phyloP scores from a whole-genome alignment of 441 rosid species.

The Erysimum pusillum region DNA sequence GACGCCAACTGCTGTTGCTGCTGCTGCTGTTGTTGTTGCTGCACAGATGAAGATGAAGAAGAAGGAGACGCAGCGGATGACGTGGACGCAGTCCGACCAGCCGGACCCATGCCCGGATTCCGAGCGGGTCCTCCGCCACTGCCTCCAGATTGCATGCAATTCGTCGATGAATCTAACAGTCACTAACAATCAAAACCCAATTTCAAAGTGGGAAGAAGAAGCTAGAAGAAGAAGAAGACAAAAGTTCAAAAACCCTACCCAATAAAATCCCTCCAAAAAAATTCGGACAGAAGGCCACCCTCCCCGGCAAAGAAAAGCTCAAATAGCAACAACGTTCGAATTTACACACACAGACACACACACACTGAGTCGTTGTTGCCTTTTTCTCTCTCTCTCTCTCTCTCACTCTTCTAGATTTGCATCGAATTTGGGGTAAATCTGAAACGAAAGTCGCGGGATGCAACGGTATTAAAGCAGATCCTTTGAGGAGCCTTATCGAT shows the following conservation, averaged over 20 bases:
- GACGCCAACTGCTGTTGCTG: slow-evolving; percentile 67
- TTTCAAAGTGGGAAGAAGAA: slow-evolving; percentile 4
- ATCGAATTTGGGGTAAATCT: slow-evolving; percentile 39
- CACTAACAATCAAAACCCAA: slow-evolving; percentile 40
- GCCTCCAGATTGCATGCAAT: slow-evolving; percentile 91
- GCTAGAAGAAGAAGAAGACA: slow-evolving; percentile 23
- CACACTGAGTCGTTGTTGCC: slow-evolving; percentile 28
- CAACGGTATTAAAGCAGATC: slow-evolving; percentile 51
- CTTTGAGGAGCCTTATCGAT: slow-evolving; percentile 38
- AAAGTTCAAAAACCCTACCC: slow-evolving; percentile 45
- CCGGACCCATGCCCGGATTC: slow-evolving; percentile 68
- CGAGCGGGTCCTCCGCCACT: slow-evolving; percentile 85
- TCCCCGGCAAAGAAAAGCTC: slow-evolving; percentile 51
- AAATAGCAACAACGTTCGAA: slow-evolving; percentile 72
- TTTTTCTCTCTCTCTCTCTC: slow-evolving; percentile 45
- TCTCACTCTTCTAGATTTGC: slow-evolving; percentile 41
- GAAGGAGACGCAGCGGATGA: slow-evolving; percentile 97
- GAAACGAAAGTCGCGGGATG: slow-evolving; percentile 55
- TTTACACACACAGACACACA: slow-evolving; percentile 30
- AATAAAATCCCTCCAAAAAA: slow-evolving; percentile 45
- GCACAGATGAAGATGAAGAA: slow-evolving; percentile 94
- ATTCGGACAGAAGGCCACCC: slow-evolving; percentile 33
- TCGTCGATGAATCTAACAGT: slow-evolving; percentile 39
- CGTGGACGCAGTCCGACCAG: slow-evolving; percentile 82
- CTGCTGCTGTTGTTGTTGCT: slow-evolving; percentile 70